A percentile compares a stretch with the other conserved stretches of the same genome.
Evolutionary conservation across 139 green algal genomes (phyloP).

Genomic region (Closterium sp.): DNA sequence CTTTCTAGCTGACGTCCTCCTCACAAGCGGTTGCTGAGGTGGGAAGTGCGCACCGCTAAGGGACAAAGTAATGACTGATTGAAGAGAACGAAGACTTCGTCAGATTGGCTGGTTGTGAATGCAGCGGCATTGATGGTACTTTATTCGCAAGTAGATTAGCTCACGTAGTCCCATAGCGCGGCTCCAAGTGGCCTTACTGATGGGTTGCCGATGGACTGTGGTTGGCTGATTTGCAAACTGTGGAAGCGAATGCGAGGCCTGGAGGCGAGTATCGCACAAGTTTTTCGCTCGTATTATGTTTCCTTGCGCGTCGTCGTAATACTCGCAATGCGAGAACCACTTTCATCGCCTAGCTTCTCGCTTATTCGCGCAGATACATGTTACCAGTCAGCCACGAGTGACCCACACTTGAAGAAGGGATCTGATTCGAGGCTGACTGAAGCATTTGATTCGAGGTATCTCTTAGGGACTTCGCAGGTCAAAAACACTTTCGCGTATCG

Average conservation of each 20-base stretch:
- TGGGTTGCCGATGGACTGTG: neutral
- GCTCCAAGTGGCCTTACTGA: neutral
- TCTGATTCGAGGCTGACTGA: neutral
- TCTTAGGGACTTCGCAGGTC: neutral
- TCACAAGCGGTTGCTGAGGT: too few relatives aligned
- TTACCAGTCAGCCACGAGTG: too few relatives aligned
- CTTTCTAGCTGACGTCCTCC: too few relatives aligned
- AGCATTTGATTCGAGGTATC: neutral
- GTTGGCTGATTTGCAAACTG: neutral
- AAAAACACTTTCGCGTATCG: neutral
- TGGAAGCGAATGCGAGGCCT: neutral
- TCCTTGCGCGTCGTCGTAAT: too few relatives aligned
- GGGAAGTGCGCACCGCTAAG: too few relatives aligned
- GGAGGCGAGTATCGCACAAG: neutral
- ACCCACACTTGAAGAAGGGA: neutral
- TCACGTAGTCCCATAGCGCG: neutral
- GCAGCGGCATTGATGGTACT: neutral
- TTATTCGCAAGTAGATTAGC: neutral
- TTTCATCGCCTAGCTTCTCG: too few relatives aligned
- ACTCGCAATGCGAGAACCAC: too few relatives aligned
- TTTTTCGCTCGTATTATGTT: too few relatives aligned
- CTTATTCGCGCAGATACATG: too few relatives aligned
- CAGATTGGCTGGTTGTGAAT: neutral
- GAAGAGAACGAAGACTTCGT: neutral
- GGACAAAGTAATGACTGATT: neutral